Evolutionary conservation across 2,329 filamentous ascomycete genomes (phyloP).

Genomic region (Fusarium praegraminearum): DNA sequence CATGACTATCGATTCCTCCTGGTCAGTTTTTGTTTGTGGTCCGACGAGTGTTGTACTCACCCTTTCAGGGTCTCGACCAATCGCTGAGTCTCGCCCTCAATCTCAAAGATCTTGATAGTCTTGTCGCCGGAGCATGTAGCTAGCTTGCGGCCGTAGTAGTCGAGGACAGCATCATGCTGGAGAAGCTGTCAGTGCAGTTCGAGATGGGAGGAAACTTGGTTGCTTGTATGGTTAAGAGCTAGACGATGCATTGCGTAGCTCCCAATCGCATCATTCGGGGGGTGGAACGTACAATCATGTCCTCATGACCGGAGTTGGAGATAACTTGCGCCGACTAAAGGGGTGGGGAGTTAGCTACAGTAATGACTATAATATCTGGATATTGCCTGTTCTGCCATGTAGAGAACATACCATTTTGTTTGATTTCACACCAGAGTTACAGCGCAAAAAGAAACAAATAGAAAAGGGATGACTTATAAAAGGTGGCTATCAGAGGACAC

Average conservation of each 20-base stretch:
- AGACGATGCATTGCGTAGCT: slow-evolving; percentile 11
- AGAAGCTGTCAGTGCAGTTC: slow-evolving; percentile 39
- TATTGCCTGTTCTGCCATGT: background rate
- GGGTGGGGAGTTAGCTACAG: slow-evolving; percentile 47
- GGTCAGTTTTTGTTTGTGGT: slow-evolving; percentile 29
- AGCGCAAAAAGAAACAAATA: slow-evolving; percentile 32
- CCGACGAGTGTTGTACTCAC: slow-evolving; percentile 61
- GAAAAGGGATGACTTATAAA: slow-evolving; percentile 29
- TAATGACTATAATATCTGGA: background rate
- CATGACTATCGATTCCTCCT: slow-evolving; percentile 72
- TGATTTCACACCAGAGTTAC: slow-evolving; percentile 25
- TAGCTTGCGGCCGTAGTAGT: slow-evolving; percentile 96
- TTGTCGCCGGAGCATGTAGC: slow-evolving; percentile 98
- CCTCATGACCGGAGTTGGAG: slow-evolving; percentile 78
- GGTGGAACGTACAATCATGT: slow-evolving; percentile 90
- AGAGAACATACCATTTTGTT: slow-evolving; percentile 45
- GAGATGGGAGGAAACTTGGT: slow-evolving; percentile 2
- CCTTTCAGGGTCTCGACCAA: slow-evolving; percentile 94
- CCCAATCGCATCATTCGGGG: slow-evolving; percentile 13
- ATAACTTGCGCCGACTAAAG: slow-evolving; percentile 59
- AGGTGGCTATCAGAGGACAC: slow-evolving; percentile 47
- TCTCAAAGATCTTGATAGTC: slow-evolving; percentile 99
- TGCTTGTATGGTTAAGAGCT: slow-evolving; percentile 3
- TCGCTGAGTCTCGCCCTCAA: slow-evolving; percentile 91
- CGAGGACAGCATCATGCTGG: slow-evolving; percentile 96